Percentiles rank a stretch among this genome's conserved stretches.
These are phyloP conservation scores for Sesbania bispinosa DNA, from an alignment of 306 rosid genomes.

Conservation along the genomic window DNA sequence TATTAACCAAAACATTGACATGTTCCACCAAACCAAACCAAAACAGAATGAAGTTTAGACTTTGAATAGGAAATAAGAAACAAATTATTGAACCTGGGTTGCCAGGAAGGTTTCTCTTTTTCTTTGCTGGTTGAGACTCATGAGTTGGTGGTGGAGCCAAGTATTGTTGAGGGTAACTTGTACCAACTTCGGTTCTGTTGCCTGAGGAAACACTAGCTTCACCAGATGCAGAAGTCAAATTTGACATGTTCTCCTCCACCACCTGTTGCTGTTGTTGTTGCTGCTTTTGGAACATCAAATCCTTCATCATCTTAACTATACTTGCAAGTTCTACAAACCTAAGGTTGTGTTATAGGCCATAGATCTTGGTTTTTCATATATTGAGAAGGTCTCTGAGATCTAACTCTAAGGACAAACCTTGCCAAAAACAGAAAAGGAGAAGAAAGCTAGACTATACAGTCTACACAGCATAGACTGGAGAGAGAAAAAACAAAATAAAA, in stretches of 20 bases:
- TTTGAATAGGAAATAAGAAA: not conserved
- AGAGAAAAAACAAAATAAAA: conserved; percentile 30
- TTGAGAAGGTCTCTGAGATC: conserved; percentile 38
- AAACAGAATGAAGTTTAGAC: not conserved
- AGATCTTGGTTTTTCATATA: conserved; percentile 51
- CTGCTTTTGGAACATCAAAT: conserved; percentile 52
- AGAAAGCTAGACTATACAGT: conserved; percentile 22
- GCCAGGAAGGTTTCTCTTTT: conserved; percentile 93
- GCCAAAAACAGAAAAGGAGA: conserved; percentile 16
- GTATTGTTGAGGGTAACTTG: conserved; percentile 44
- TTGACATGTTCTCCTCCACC: conserved; percentile 85
- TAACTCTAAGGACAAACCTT: conserved; percentile 39
- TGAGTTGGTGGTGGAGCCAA: conserved; percentile 46
- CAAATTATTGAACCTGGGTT: conserved; percentile 84
- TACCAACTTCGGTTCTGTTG: conserved; percentile 58
- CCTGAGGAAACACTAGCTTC: conserved; percentile 91
- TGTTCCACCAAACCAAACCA: not conserved
- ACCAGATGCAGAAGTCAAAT: conserved; percentile 89
- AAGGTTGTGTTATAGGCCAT: conserved; percentile 29
- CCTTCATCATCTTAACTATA: conserved; percentile 44
- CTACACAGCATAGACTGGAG: conserved; percentile 6
- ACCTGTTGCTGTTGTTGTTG: conserved; percentile 36
- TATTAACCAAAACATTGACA: not conserved
- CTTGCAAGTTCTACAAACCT: conserved; percentile 24
- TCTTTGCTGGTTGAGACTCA: conserved; percentile 47